These are phyloP conservation scores for Fistulinella prunicolor DNA, from an alignment of 768 basidiomycete genomes.

Conservation along the genomic window DNA sequence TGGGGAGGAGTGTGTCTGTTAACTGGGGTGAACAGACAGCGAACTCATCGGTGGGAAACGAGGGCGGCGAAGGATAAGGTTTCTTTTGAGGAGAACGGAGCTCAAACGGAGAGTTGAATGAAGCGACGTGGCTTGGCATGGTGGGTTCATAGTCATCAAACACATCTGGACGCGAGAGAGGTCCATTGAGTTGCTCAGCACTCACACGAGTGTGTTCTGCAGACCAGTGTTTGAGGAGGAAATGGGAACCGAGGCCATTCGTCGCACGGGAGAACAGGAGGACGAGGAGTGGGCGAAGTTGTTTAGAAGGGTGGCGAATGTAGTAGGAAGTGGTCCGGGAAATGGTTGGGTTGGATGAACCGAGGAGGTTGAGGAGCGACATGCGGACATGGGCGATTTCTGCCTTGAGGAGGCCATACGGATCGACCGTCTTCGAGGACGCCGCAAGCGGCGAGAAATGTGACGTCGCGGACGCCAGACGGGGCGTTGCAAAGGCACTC, in stretches of 20 bases:
- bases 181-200: slow-evolving; percentile 66
- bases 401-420: slow-evolving; percentile 64
- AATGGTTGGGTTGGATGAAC: slow-evolving; percentile 85
- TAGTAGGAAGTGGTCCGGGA: slow-evolving; percentile 89
- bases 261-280: slow-evolving; percentile 92
- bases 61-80: slow-evolving; percentile 27
- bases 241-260: slow-evolving; percentile 77
- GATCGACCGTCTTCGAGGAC: slow-evolving; percentile 42
- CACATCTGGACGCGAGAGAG: slow-evolving; percentile 73
- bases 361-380: slow-evolving; percentile 74
- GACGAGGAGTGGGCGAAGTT: slow-evolving; percentile 85
- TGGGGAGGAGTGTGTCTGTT: slow-evolving; percentile 54
- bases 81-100: slow-evolving; percentile 36
- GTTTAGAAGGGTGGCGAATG: slow-evolving; percentile 86
- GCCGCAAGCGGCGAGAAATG: slow-evolving; percentile 19
- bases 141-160: slow-evolving; percentile 89
- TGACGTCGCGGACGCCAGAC: slow-evolving; percentile 8
- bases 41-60: slow-evolving; percentile 17
- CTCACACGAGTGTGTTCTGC: slow-evolving; percentile 57
- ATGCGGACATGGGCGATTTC: slow-evolving; percentile 72
- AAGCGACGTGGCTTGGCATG: slow-evolving; percentile 74
- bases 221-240: slow-evolving; percentile 57
- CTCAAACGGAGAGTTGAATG: slow-evolving; percentile 59
- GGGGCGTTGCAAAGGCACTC: slow-evolving; percentile 42
- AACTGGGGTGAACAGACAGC: slow-evolving; percentile 32